Percentiles rank a stretch among this genome's conserved stretches.
Evolutionary conservation across 495 filamentous ascomycete species (phyloP).

Genomic region (Aspergillus conjunctus): DNA sequence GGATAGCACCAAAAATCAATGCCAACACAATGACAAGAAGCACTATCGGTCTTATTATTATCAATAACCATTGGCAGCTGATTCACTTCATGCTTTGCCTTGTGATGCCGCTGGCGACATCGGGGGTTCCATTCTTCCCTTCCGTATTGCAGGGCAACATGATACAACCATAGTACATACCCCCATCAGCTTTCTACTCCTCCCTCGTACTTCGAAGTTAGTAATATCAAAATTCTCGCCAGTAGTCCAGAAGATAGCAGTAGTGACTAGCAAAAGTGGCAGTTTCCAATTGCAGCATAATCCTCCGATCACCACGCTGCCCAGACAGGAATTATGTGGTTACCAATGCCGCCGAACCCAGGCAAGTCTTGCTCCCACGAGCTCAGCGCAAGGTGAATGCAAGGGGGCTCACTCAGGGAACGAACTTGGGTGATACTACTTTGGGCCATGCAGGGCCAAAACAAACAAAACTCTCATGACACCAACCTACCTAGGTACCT

Average conservation of each 20-base stretch:
- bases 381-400: conserved; percentile 25
- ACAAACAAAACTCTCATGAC: conserved; percentile 15
- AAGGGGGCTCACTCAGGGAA: conserved; percentile 18
- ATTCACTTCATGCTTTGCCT: conserved; percentile 10
- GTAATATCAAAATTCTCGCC: background rate
- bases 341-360: conserved; percentile 4
- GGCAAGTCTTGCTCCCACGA: conserved; percentile 26
- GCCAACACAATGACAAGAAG: conserved; percentile 24
- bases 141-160: background rate
- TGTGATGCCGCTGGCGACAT: conserved; percentile 12
- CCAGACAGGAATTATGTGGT: conserved; percentile 13
- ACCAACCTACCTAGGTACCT: no score
- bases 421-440: conserved; percentile 20
- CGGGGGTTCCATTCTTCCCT: conserved; percentile 6
- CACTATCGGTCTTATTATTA: conserved; percentile 22
- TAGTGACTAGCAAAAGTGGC: background rate
- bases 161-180: background rate
- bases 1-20: conserved; percentile 1
- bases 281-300: conserved; percentile 1
- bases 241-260: background rate
- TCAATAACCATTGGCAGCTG: conserved; percentile 16
- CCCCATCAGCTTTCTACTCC: background rate
- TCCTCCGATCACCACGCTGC: conserved; percentile 12
- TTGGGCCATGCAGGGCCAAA: conserved; percentile 27
- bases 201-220: background rate